Evolutionary conservation across 2,329 filamentous ascomycete genomes (phyloP).

Genomic region (Hirsutella rhossiliensis): DNA sequence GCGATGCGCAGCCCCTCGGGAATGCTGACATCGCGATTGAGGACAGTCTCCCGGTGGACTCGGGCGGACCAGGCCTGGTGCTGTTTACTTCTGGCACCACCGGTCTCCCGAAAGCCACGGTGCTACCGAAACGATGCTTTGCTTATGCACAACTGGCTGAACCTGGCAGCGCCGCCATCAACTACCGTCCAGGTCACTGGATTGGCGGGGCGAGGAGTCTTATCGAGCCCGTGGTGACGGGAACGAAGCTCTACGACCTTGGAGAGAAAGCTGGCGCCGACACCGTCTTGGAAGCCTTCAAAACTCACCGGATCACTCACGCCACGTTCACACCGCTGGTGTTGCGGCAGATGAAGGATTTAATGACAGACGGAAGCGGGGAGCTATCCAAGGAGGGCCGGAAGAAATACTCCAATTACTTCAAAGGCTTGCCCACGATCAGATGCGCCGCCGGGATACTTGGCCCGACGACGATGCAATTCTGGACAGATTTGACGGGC

Average conservation of each 20-base stretch:
- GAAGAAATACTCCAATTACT: conserved; percentile 2
- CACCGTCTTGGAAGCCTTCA: conserved; percentile 5
- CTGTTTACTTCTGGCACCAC: conserved; percentile 58
- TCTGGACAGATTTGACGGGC: conserved; percentile 7
- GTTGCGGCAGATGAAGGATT: conserved; percentile 7
- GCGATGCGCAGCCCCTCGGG: conserved; percentile 3
- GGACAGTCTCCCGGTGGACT: conserved; percentile 3
- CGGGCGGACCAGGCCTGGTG: conserved; percentile 6
- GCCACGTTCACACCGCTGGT: conserved; percentile 5
- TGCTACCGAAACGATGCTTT: conserved; percentile 30
- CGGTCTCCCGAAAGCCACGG: conserved; percentile 63
- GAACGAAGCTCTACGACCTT: conserved; percentile 6
- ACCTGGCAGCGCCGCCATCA: conserved; percentile 3
- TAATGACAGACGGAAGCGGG: conserved; percentile 1
- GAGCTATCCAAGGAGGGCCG: conserved; percentile 3
- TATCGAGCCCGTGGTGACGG: conserved; percentile 5
- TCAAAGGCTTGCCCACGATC: conserved; percentile 2
- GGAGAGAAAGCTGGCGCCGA: conserved; percentile 3
- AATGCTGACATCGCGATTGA: conserved; percentile 3
- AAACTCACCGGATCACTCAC: conserved; percentile 4
- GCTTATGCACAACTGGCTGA: background rate
- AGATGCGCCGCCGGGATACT: conserved; percentile 3
- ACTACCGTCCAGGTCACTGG: conserved; percentile 10
- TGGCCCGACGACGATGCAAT: conserved; percentile 1
- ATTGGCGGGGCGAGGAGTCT: conserved; percentile 6